phyloP scores from a whole-genome alignment of 306 rosid species.

The Cyclanthera cordifolia region DNA sequence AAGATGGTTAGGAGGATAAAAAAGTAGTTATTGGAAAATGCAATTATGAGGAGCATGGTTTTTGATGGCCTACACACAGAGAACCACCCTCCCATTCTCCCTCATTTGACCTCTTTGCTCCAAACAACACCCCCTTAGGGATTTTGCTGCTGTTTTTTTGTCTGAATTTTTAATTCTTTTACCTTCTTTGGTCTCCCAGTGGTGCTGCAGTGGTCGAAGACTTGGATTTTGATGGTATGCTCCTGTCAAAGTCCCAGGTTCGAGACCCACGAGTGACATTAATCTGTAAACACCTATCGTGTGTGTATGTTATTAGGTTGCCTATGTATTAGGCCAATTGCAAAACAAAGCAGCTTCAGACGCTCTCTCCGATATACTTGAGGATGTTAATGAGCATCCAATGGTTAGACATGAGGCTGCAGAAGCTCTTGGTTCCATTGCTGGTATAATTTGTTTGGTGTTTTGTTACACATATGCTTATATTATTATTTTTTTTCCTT shows the following conservation, averaged over 20 bases:
- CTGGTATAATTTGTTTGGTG: constrained; percentile 40
- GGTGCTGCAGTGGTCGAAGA: no score
- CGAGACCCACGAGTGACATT: no score
- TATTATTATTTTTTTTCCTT: not conserved
- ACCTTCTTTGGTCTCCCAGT: not conserved
- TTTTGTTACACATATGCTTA: not conserved
- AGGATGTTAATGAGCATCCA: constrained; percentile 71
- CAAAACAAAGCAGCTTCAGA: constrained; percentile 83
- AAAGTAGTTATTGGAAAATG: no score
- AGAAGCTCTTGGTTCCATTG: constrained; percentile 98
- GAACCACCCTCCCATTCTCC: no score
- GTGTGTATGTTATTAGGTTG: constrained; percentile 68
- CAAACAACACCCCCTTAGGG: no score
- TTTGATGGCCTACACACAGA: no score
- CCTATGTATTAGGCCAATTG: constrained; percentile 90
- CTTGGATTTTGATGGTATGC: no score
- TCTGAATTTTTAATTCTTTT: not conserved
- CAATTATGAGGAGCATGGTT: no score
- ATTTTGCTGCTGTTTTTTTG: not conserved
- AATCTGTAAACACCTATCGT: no score
- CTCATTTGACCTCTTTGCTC: no score
- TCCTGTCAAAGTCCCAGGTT: no score
- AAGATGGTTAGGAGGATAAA: no score
- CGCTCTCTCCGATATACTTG: constrained; percentile 68
- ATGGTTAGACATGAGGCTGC: constrained; percentile 99